These are phyloP conservation scores for Erodium texanum DNA, from an alignment of 441 rosid genomes.

Conservation along the genomic window DNA sequence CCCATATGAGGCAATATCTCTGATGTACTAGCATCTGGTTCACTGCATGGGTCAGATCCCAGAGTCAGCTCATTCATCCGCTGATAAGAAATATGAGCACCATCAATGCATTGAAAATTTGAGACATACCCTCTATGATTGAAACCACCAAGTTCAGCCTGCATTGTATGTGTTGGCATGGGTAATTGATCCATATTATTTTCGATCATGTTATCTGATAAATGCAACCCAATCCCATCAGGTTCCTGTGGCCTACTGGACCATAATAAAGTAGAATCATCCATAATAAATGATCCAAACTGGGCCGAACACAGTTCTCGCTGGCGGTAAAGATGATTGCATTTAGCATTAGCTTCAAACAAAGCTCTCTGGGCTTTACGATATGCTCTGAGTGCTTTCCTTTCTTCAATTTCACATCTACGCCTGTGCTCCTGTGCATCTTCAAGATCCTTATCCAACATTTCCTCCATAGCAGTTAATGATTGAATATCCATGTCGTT, in stretches of 20 bases:
- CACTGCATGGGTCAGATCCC: constrained; percentile 78
- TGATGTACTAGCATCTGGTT: constrained; percentile 80
- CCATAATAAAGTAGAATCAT: constrained; percentile 49
- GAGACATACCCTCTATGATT: constrained; percentile 29
- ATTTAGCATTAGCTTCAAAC: constrained; percentile 82
- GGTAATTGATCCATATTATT: constrained; percentile 37
- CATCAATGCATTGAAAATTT: constrained; percentile 22
- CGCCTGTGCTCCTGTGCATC: constrained; percentile 68
- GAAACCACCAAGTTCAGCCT: constrained; percentile 29
- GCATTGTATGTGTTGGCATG: constrained; percentile 24
- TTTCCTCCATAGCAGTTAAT: constrained; percentile 67
- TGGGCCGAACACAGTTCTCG: constrained; percentile 71
- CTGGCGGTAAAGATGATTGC: constrained; percentile 57
- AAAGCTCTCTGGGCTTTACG: constrained; percentile 78
- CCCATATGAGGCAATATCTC: constrained; percentile 55
- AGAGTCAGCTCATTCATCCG: constrained; percentile 44
- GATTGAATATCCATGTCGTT: constrained; percentile 36
- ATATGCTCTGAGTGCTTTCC: constrained; percentile 80
- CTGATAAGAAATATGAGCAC: constrained; percentile 29
- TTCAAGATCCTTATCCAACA: constrained; percentile 77
- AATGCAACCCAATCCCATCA: constrained; percentile 32
- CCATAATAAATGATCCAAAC: constrained; percentile 53
- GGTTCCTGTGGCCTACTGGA: constrained; percentile 39
- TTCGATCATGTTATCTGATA: constrained; percentile 28
- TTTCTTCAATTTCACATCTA: constrained; percentile 84